Evolutionary conservation across 257 asterid species (phyloP), one percentile per base, ranked within the genome.

Genomic region (Solanum chilense): DNA sequence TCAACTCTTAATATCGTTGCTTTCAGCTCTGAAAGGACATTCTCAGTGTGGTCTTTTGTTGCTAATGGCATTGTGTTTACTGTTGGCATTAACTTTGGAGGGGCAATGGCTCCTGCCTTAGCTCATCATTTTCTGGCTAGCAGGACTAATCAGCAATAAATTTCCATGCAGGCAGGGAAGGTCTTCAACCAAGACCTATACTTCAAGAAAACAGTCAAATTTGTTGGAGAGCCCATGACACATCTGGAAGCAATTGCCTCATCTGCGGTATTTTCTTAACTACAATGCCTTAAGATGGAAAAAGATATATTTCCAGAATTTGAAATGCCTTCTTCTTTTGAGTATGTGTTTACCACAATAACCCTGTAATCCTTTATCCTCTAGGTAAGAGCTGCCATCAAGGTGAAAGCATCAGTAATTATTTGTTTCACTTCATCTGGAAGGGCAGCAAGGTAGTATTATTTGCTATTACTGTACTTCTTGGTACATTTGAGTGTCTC

Each of bases 201-300:
- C 87, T 95, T 96, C 88, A 96, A 96, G 88, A 95, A 88, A 93
- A 89, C 97, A 23, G 95, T 93, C 75, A 96, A 94, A 86, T 84
- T 76, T 74, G 93, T 90, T 75, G 99, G 96, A n/a, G 98, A 96
- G 87, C 99, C 98, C 49, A 95, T 96, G 99, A 56, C 93, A 31
- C 99, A 96, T 92, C 88, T 96, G 85, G 99, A 96, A 91, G 91
- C 99, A 25, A 96, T 96, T 88, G 96, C 99, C 87, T 96, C 99
- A 76, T 90, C 99, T 3, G 99, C 99, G 88, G 99, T 95, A 92
- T 18, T 33, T 86, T 20, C 11, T 41, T 83, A 18, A 62, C 10
- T 86, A 33, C 20, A n/a, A 62, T 35, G 13, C 75, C 64, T 12
- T 52, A 8, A 66, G 41, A 66, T 56, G 56, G 42, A 39, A 44